Evolutionary conservation across 192 early-diverging fungal species (phyloP).

Genomic region (Linnemannia exigua): DNA sequence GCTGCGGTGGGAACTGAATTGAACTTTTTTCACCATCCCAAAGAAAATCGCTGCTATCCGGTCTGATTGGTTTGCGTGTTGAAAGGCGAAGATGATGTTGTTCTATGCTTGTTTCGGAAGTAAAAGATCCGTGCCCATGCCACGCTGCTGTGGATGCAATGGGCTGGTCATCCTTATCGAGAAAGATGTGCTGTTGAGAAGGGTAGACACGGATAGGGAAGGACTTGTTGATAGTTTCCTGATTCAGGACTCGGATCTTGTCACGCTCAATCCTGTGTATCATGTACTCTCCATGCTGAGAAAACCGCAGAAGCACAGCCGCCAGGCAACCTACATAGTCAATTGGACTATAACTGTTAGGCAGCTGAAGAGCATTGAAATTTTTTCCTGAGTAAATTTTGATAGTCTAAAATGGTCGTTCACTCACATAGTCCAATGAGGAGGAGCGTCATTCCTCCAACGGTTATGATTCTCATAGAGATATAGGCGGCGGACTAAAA

Average conservation of each 20-base stretch:
- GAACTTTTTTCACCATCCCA: background rate
- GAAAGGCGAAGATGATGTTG: background rate
- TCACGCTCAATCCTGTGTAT: background rate
- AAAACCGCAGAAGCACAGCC: slow-evolving; percentile 20
- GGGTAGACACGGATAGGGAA: slow-evolving; percentile 44
- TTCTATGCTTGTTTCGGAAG: background rate
- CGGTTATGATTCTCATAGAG: slow-evolving; percentile 22
- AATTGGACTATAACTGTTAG: background rate
- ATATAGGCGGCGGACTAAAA: slow-evolving; percentile 21
- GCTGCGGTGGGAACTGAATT: background rate
- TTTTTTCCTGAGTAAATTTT: too few relatives aligned
- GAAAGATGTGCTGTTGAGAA: slow-evolving; percentile 11
- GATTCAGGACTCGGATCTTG: slow-evolving; percentile 18
- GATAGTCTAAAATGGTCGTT: background rate
- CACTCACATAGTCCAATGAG: slow-evolving; percentile 31
- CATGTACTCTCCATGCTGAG: background rate
- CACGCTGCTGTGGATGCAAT: background rate
- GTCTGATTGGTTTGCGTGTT: background rate
- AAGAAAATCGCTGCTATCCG: background rate
- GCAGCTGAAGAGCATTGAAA: too few relatives aligned
- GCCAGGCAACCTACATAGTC: slow-evolving; percentile 32
- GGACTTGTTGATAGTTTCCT: slow-evolving; percentile 28
- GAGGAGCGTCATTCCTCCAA: slow-evolving; percentile 32
- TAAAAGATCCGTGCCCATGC: background rate
- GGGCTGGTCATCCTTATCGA: slow-evolving; percentile 16